A percentile compares a stretch with the other conserved stretches of the same genome.
Conservation (phyloP, 805 yeast species). For the Hanseniaspora valbyensis region DNA sequence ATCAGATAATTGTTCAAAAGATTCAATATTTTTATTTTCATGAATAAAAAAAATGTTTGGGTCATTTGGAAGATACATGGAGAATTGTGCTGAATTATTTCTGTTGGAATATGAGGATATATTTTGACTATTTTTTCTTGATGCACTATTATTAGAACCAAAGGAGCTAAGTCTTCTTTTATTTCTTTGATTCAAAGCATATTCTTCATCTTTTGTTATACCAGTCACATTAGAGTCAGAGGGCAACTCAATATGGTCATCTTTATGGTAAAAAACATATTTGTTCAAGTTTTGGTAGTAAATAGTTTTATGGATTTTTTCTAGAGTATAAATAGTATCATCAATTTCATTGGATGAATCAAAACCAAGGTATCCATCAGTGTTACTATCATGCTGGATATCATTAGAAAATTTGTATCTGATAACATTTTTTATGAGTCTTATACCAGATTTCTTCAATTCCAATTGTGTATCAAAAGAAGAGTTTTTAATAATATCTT, state of each 20-base stretch:
- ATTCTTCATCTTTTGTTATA: neutral
- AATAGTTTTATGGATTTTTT: neutral
- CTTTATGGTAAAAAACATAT: neutral
- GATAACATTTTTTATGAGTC: constrained; percentile 10
- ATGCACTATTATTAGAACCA: too few species aligned
- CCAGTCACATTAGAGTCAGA: too few species aligned
- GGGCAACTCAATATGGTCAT: too few species aligned
- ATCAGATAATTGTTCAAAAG: neutral
- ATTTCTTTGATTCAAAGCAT: too few species aligned
- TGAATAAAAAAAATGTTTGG: constrained; percentile 9
- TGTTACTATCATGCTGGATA: too few species aligned
- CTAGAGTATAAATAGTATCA: constrained; percentile 11
- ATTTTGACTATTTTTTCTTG: neutral
- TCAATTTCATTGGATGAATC: neutral
- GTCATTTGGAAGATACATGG: neutral
- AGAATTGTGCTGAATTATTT: neutral
- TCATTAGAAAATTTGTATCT: constrained; percentile 12
- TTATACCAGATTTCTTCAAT: neutral
- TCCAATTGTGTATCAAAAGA: neutral
- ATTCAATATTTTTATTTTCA: constrained; percentile 7
- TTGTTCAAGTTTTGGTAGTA: constrained; percentile 7
- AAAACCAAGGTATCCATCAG: too few species aligned
- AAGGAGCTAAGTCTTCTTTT: neutral
- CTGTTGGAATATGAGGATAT: neutral
- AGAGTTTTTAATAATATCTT: neutral